Conservation (phyloP, 257 asterid genomes). For the Sherardia arvensis region DNA sequence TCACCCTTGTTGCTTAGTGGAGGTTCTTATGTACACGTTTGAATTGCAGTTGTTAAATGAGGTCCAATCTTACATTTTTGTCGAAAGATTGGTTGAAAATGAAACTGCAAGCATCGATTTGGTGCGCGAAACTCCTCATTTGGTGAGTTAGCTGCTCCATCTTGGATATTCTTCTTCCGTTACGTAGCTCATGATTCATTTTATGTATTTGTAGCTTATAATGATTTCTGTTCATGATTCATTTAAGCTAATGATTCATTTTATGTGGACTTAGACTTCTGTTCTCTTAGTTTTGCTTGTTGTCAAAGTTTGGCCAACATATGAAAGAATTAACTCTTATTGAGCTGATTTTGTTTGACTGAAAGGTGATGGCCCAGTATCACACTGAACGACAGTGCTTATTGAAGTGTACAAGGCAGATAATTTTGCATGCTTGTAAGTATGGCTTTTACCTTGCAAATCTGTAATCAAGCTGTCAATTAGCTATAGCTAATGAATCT, state of each 20-base stretch:
- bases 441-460: slow-evolving; percentile 15
- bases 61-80: slow-evolving; percentile 84
- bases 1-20: neutral
- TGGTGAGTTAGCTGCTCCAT: slow-evolving; percentile 46
- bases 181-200: neutral
- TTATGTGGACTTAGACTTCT: neutral
- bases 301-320: neutral
- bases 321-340: neutral
- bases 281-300: neutral
- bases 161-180: neutral
- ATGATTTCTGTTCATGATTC: neutral
- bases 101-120: slow-evolving; percentile 22
- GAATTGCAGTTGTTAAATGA: slow-evolving; percentile 67
- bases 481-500: no score
- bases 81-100: slow-evolving; percentile 48
- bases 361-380: slow-evolving; percentile 75
- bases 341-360: slow-evolving; percentile 3
- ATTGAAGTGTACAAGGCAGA: slow-evolving; percentile 83
- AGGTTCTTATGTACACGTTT: neutral
- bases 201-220: neutral
- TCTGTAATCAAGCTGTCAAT: slow-evolving; percentile 7
- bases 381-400: slow-evolving; percentile 77
- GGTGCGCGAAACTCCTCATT: slow-evolving; percentile 34
- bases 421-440: slow-evolving; percentile 76
- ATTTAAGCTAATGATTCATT: no score